Base-by-base conservation (phyloP, 768 basidiomycete genomes). In the Tulasnella sp. region DNA sequence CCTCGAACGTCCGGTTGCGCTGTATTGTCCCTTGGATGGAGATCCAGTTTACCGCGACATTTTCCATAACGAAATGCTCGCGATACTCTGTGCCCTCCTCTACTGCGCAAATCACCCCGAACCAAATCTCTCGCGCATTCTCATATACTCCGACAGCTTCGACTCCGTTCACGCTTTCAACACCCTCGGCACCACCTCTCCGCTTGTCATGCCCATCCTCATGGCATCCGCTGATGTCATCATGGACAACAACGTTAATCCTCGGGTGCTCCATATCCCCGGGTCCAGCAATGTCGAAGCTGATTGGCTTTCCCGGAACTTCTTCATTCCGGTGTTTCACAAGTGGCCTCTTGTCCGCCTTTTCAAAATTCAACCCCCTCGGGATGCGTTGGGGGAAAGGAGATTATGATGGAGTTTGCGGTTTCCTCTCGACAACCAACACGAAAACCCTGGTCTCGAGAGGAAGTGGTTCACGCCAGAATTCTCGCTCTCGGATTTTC, bases 91-190 rank as follows among this genome's bases (percentile, higher is more conserved):
- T 17, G 26, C 26, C 6, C 67, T 37, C 36, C 40, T 68, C 19
- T 39, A 22, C 62, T 32, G 41, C 36, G n/a, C 37, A 62, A 40
- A 47, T 29, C 9, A 19, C 8, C 34, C 14, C 6, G 35, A 59
- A 5, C 26, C n/a, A 34, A 47, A 11, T 26, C 70, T 64, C 32
- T 59, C 29, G 3, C 76, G 75, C 8, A 34, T 79, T 5, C 73
- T 74, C 1, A 64, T 80, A 1, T 77, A 69, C 67, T 77, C 78
- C 0, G 83, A 83, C 52, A 82, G 77, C 29, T 29, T 74, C 0
- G 82, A 81, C 74, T 78, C 80, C 0, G 79, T 83, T 0, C 47
- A 76, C 0, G 77, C 82, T 1, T 83, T 83, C 63, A 77, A 77
- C 37, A 66, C 76, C 0, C 73, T 82, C 1, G 35, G 70, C 3